Conservation (phyloP, 2,329 filamentous ascomycete genomes). For the Ophiocordyceps polyrhachis-furcata region DNA sequence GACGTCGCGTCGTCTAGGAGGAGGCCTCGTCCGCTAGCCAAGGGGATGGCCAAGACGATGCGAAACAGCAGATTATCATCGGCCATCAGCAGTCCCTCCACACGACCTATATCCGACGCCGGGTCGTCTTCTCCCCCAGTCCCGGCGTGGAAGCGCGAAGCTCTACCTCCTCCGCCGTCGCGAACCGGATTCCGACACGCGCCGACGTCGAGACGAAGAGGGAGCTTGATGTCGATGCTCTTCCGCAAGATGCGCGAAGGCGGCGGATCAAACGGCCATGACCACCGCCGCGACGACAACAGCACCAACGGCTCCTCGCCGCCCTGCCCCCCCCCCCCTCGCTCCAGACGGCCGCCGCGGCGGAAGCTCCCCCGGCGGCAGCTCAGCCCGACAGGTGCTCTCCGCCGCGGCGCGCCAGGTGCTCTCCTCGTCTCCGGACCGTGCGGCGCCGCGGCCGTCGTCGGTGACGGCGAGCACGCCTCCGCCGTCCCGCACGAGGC, state of each 20-base stretch:
- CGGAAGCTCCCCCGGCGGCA: not conserved
- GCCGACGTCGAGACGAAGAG: not conserved
- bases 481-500: not conserved
- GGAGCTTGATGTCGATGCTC: not conserved
- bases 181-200: too few relatives aligned
- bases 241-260: not conserved
- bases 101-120: not conserved
- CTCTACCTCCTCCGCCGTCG: not conserved
- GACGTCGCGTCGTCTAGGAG: conserved; percentile 8
- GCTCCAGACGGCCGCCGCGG: not conserved
- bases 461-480: conserved; percentile 18
- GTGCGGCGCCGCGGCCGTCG: conserved; percentile 10
- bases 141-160: not conserved
- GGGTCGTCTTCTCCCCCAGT: not conserved
- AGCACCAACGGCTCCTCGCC: not conserved
- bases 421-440: not conserved
- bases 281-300: not conserved
- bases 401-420: not conserved
- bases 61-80: conserved; percentile 3
- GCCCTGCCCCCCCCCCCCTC: not conserved
- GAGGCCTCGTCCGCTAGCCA: conserved; percentile 6
- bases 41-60: conserved; percentile 17
- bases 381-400: not conserved
- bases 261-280: not conserved
- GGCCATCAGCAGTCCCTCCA: not conserved